phyloP scores from a whole-genome alignment of 768 basidiomycete genomes.

The Psilocybe tampanensis region DNA sequence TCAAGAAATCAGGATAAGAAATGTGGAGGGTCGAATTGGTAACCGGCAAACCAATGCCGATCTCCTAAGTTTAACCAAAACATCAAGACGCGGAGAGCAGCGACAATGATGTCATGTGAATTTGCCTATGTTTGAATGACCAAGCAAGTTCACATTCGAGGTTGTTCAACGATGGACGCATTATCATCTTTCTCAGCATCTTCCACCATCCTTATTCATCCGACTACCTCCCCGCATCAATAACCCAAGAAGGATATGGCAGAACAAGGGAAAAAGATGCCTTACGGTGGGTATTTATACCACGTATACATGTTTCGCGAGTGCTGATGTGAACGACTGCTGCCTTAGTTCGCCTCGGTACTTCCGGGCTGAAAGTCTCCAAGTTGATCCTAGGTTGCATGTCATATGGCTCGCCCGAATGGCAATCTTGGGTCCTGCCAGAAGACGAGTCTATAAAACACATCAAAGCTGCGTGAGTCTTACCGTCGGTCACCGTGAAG shows the following conservation, averaged over 20 bases:
- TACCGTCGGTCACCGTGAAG: background rate
- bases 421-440: slow-evolving; percentile 49
- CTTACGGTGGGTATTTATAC: slow-evolving; percentile 23
- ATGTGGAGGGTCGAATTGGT: no score
- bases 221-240: no score
- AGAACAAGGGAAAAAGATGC: slow-evolving; percentile 18
- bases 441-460: slow-evolving; percentile 56
- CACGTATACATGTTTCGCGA: background rate
- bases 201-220: no score
- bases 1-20: no score
- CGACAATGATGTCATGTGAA: no score
- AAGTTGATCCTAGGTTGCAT: slow-evolving; percentile 66
- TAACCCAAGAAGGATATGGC: background rate
- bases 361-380: slow-evolving; percentile 63
- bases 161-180: no score
- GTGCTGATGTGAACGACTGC: background rate
- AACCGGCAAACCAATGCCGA: no score
- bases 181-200: no score
- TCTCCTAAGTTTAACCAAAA: no score
- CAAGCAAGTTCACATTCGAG: no score
- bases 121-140: no score
- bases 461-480: slow-evolving; percentile 47
- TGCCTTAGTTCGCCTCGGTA: slow-evolving; percentile 43
- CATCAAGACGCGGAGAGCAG: no score
- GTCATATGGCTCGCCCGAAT: slow-evolving; percentile 56